Evolutionary conservation across 441 rosid genomes (phyloP).

Genomic region (Gossypium aridum): DNA sequence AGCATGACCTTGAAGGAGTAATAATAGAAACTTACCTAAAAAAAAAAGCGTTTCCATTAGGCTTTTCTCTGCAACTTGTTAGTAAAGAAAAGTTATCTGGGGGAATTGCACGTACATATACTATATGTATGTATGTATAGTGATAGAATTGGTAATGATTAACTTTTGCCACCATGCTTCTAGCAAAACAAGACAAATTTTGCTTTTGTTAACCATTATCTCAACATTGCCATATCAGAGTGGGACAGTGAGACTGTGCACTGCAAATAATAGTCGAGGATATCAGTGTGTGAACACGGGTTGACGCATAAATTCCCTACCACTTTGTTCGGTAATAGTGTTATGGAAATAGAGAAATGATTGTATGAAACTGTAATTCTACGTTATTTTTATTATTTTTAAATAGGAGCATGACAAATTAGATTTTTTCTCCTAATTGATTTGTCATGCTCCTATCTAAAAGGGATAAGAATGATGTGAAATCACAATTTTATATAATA

Average conservation of each 20-base stretch:
- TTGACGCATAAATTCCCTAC: too few species aligned
- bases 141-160: neutral
- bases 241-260: neutral
- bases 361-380: fast-evolving
- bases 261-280: neutral
- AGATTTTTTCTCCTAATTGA: too few species aligned
- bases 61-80: neutral
- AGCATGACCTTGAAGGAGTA: neutral
- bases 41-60: neutral
- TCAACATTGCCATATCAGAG: neutral
- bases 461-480: too few species aligned
- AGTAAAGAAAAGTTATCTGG: neutral
- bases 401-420: too few species aligned
- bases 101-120: neutral
- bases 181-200: neutral
- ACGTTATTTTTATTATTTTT: fast-evolving
- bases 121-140: neutral
- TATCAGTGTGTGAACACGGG: too few species aligned
- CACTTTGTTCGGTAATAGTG: too few species aligned
- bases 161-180: neutral
- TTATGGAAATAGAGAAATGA: too few species aligned
- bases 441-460: too few species aligned
- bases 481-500: too few species aligned
- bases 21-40: neutral
- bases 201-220: neutral